phyloP scores from a whole-genome alignment of 116 monocot genomes.

The Iris pallida region DNA sequence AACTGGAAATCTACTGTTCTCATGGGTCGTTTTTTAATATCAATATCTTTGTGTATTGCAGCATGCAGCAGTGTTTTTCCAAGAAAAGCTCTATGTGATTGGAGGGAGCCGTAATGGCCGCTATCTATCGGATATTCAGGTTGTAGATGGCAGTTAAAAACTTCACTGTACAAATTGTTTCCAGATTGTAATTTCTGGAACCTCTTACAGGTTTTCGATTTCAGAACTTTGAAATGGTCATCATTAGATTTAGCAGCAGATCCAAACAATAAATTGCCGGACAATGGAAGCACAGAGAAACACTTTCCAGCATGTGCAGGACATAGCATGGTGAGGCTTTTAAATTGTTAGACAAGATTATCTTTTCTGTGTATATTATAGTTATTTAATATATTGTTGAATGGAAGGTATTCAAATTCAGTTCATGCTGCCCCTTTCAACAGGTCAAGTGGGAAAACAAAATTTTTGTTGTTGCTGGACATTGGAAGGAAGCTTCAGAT shows the following conservation, averaged over 20 bases:
- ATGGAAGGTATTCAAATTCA: too few species aligned
- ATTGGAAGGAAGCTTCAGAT: slow-evolving; percentile 50
- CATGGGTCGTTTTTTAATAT: too few species aligned
- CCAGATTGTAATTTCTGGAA: slow-evolving; percentile 2
- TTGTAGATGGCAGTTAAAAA: slow-evolving; percentile 12
- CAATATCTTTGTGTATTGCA: slow-evolving; percentile 12
- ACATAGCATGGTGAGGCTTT: slow-evolving; percentile 66
- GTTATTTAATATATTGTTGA: not conserved
- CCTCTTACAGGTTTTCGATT: slow-evolving; percentile 64
- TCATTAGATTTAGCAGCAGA: slow-evolving; percentile 22
- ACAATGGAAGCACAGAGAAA: slow-evolving; percentile 12
- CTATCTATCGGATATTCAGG: slow-evolving; percentile 82
- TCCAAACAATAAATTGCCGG: slow-evolving; percentile 15
- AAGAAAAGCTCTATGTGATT: slow-evolving; percentile 68
- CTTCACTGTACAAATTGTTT: not conserved
- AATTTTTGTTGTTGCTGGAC: slow-evolving; percentile 72
- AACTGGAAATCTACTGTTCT: too few species aligned
- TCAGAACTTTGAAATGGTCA: slow-evolving; percentile 70
- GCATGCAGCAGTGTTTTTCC: slow-evolving; percentile 70
- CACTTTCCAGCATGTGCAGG: slow-evolving; percentile 57
- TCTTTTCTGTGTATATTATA: not conserved
- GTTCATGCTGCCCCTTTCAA: not conserved
- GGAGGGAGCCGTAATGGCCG: slow-evolving; percentile 89
- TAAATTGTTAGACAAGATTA: not conserved
- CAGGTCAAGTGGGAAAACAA: slow-evolving; percentile 74